Evolutionary conservation across 768 basidiomycete species (phyloP), one percentile per base, ranked within the genome.

Genomic region (Udeniomyces megalosporus): DNA sequence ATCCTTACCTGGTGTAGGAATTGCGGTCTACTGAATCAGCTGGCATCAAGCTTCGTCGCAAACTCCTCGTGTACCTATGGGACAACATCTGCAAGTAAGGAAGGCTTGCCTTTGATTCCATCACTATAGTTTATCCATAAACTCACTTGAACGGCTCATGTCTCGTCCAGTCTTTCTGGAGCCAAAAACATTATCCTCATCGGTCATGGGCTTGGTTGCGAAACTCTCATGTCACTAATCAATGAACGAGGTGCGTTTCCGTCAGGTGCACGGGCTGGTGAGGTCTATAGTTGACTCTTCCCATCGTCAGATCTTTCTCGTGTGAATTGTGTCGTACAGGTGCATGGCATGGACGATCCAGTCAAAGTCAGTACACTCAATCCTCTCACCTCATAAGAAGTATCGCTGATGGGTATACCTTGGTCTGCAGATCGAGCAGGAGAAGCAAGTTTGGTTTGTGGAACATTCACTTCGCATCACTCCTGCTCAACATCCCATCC

Each of bases 31-130:
- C 45, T 42, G 20, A 11, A 50, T 46, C 49, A 52, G 32, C 52
- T 64, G 65, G 68, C 68, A 65, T 64, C 34, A 26, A 67, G 63
- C 26, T 54, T 56, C 60, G 73, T 70, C 72, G 67, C 52, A 81
- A 85, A 31, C 74, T 92, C 26, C 71, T 93, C 62, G 78, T 78
- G 3, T 93, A 96, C 71, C 73, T 97, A 12, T 99, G 95, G 95
- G 93, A 97, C 72, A 93, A 96, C 69, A 92, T 91, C 69, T 78
- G 97, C 65, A 82, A 86, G 92, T 95, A 68, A 63, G 86, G 20
- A n/a, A 29, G 51, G 49, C 62, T 5, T 52, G 24, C 24, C 53
- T 44, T 17, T 47, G 45, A 46, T 65, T 0, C 50, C 56, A 52
- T n/a, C 61, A 24, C 31, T 42, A 32, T n/a, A 38, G 59, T 62